Percentiles rank a stretch among this genome's conserved stretches.
phyloP scores from a whole-genome alignment of 2,329 filamentous ascomycete genomes.

The Aspergillus sp. region DNA sequence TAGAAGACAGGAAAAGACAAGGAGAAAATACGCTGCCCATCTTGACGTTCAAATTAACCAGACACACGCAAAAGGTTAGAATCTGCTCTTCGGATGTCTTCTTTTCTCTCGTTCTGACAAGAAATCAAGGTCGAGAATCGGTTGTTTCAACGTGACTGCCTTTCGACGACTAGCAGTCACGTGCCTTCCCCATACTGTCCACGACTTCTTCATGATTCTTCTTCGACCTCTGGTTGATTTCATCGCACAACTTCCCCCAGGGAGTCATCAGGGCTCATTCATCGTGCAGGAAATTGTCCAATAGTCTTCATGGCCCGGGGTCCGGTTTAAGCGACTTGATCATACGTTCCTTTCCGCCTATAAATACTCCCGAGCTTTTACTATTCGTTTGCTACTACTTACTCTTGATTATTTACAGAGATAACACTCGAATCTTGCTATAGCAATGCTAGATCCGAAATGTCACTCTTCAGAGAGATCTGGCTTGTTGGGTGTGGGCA shows the following conservation, averaged over 20 bases:
- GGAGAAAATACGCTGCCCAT: slow-evolving; percentile 28
- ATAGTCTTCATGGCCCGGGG: neutral
- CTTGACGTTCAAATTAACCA: neutral
- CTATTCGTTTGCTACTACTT: neutral
- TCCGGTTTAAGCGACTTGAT: neutral
- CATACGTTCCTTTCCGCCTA: slow-evolving; percentile 13
- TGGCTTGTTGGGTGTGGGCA: neutral
- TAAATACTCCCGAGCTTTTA: neutral
- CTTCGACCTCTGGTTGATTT: neutral
- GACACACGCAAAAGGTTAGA: too few species aligned
- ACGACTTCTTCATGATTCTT: neutral
- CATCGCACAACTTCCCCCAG: neutral
- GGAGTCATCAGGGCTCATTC: neutral
- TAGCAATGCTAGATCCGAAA: slow-evolving; percentile 20
- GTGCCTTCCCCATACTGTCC: neutral
- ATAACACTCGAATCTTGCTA: slow-evolving; percentile 2
- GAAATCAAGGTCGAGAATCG: neutral
- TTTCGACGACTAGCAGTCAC: slow-evolving; percentile 2
- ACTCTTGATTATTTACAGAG: slow-evolving; percentile 3
- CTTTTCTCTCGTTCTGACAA: neutral
- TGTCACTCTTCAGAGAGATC: slow-evolving; percentile 21
- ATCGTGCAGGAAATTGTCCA: neutral
- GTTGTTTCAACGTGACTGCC: neutral
- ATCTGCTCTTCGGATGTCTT: neutral
- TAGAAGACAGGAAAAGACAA: neutral